These are phyloP conservation scores for Kwoniella shandongensis DNA, from an alignment of 768 basidiomycete species.

Conservation along the genomic window DNA sequence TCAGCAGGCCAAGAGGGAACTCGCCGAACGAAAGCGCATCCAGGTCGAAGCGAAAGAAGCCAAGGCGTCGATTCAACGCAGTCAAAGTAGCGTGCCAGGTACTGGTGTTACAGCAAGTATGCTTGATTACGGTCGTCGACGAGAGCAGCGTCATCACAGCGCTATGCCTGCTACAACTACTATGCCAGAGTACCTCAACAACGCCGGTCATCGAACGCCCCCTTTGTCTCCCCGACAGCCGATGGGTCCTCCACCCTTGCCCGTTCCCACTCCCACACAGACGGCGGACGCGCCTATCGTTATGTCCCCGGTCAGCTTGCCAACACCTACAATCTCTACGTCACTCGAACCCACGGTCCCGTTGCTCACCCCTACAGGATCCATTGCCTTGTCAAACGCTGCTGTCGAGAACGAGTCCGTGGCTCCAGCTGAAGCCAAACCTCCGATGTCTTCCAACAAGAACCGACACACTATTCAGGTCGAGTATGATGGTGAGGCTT, in stretches of 20 bases:
- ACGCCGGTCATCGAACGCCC: constrained; percentile 39
- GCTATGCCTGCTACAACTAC: constrained; percentile 44
- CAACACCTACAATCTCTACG: constrained; percentile 21
- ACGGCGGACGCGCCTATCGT: constrained; percentile 2
- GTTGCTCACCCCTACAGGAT: constrained; percentile 15
- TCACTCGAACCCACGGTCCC: constrained; percentile 4
- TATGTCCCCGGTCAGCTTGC: constrained; percentile 11
- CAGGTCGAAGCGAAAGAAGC: constrained; percentile 42
- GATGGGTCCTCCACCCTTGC: constrained; percentile 3
- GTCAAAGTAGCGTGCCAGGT: constrained; percentile 38
- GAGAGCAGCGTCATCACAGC: constrained; percentile 40
- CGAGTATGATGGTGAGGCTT: constrained; percentile 73
- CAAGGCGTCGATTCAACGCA: constrained; percentile 32
- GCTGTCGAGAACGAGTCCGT: constrained; percentile 37
- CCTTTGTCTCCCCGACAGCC: constrained; percentile 6
- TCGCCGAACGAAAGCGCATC: constrained; percentile 41
- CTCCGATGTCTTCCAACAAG: constrained; percentile 49
- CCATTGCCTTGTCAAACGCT: constrained; percentile 12
- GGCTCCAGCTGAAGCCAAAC: constrained; percentile 4
- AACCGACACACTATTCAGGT: constrained; percentile 94
- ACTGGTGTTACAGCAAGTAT: constrained; percentile 34
- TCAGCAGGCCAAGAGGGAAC: constrained; percentile 54
- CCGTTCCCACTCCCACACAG: constrained; percentile 7
- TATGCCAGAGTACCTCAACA: constrained; percentile 43
- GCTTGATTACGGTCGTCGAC: constrained; percentile 34